phyloP scores from a whole-genome alignment of 2,329 filamentous ascomycete species.

The Penicillium hordei region DNA sequence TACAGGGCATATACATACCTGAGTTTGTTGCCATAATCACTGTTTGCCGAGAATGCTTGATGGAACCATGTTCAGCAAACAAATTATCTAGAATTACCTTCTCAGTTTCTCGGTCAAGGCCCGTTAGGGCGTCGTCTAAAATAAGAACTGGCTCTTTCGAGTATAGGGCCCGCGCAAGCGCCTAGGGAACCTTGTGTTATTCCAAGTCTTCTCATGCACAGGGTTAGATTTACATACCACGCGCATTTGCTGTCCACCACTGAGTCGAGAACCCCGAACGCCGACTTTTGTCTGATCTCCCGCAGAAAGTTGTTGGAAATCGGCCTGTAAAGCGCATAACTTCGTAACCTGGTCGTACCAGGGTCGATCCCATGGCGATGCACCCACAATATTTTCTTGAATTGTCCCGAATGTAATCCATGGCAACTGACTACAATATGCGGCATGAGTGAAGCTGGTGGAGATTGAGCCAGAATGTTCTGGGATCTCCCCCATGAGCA shows the following conservation, averaged over 20 bases:
- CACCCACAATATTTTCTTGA: conserved; percentile 17
- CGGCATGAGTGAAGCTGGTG: conserved; percentile 14
- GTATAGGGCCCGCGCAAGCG: conserved; percentile 49
- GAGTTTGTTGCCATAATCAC: conserved; percentile 35
- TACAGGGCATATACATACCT: conserved; percentile 11
- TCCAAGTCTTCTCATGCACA: background rate
- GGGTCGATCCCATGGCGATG: conserved; percentile 12
- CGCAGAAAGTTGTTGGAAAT: conserved; percentile 14
- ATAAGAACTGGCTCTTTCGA: conserved; percentile 44
- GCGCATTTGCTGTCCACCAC: conserved; percentile 22
- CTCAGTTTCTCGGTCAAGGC: conserved; percentile 46
- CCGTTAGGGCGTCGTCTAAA: conserved; percentile 48
- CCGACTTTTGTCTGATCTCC: conserved; percentile 30
- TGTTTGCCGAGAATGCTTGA: conserved; percentile 36
- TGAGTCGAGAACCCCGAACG: conserved; percentile 18
- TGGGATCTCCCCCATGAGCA: conserved; percentile 17
- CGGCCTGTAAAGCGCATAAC: conserved; percentile 12
- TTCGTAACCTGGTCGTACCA: conserved; percentile 15
- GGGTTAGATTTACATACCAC: conserved; percentile 21
- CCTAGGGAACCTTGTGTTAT: conserved; percentile 14
- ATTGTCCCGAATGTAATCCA: conserved; percentile 22
- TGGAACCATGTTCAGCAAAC: conserved; percentile 41
- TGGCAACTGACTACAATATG: conserved; percentile 22
- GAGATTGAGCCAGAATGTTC: conserved; percentile 16
- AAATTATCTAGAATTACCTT: conserved; percentile 42